Evolutionary conservation across 2,329 filamentous ascomycete genomes (phyloP), one percentile per base, ranked within the genome.

Genomic region (Monilinia aucupariae): DNA sequence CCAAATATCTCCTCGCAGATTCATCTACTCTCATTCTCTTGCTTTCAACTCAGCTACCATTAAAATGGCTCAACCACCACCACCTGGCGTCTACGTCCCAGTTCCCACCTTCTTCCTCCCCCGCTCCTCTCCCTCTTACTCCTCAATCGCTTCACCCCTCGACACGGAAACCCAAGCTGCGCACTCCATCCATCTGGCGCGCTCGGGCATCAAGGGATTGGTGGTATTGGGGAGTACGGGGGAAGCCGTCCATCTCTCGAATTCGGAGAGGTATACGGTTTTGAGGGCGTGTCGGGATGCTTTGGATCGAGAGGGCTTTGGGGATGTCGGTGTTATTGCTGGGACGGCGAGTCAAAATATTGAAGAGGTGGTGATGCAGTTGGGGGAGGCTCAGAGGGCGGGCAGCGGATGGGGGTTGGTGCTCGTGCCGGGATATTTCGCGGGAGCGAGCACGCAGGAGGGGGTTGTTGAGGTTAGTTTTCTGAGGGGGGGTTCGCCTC

Each of bases 381-480:
- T 79, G 62, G 66, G 72, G 12, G 72, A 75, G 61, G 82, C 82
- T 63, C 79, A 81, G 65, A 76, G 80, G 50, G 83, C 84, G 0
- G 84, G 85, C 13, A 81, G 82, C 15, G 81, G 85, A 66, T 87
- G 82, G 79, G 85, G 84, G 27, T 76, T 88, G 64, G 82, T 85
- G 43, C 78, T 89, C 52, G 82, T 83, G 49, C 85, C 85, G 0
- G 85, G 85, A 0, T 89, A 88, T 72, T 89, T 88, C 73, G 85
- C 84, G 3, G 75, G 78, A 0, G 80, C 80, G 2, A 82, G 79
- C 32, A 81, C 76, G 51, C 84, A 88, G 73, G 79, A 82, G 56
- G 83, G 83, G 4, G 78, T 89, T 25, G 76, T 79, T 78, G 68
- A 84, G 49, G 59, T 55, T n/a, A 32, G 58, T 53, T 39, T 17